phyloP scores from a whole-genome alignment of 2,329 filamentous ascomycete genomes.

The Penicillium decumbens region DNA sequence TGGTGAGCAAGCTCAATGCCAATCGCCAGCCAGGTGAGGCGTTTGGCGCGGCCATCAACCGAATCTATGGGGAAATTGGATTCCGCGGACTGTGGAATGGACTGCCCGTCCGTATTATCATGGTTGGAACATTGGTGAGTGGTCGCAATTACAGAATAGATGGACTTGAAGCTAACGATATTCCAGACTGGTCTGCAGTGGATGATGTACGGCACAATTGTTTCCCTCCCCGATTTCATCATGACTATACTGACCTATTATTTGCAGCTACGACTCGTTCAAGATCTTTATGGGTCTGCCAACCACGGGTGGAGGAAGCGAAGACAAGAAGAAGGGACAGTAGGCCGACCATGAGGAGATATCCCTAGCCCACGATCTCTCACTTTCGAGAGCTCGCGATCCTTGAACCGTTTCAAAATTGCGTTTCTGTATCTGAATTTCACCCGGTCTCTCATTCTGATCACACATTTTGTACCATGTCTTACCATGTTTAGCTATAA shows the following conservation, averaged over 20 bases:
- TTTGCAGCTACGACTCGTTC: conserved; percentile 61
- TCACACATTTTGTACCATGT: background rate
- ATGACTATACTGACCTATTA: conserved; percentile 21
- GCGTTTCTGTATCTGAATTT: background rate
- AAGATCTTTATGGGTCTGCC: conserved; percentile 87
- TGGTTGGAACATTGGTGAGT: conserved; percentile 67
- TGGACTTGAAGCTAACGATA: conserved; percentile 16
- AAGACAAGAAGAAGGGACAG: conserved; percentile 44
- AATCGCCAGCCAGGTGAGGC: conserved; percentile 70
- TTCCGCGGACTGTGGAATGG: conserved; percentile 91
- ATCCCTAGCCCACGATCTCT: background rate
- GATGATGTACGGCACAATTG: conserved; percentile 69
- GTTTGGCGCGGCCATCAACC: conserved; percentile 67
- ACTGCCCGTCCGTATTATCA: conserved; percentile 77
- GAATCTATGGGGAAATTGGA: conserved; percentile 83
- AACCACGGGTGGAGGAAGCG: conserved; percentile 65
- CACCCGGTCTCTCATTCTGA: background rate
- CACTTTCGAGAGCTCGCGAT: background rate
- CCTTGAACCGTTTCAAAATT: background rate
- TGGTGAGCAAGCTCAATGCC: conserved; percentile 89
- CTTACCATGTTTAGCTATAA: background rate
- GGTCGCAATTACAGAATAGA: background rate
- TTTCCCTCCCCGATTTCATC: background rate
- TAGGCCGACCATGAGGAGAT: conserved; percentile 6
- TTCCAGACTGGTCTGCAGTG: conserved; percentile 71